phyloP scores from a whole-genome alignment of 2,329 filamentous ascomycete genomes.

The Diaporthe aspalathi region DNA sequence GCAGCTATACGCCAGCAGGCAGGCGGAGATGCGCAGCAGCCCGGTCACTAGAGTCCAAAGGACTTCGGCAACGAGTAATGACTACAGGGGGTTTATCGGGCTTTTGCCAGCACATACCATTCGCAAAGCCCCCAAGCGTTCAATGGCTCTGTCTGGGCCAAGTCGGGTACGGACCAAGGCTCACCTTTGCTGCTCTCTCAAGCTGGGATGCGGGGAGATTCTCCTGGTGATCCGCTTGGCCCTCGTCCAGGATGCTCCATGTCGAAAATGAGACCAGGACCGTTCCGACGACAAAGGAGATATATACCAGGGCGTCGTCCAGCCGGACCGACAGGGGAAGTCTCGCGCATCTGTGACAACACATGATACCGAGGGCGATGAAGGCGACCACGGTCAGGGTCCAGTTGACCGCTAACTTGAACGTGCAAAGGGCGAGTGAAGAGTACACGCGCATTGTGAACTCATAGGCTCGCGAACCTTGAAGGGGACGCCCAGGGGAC shows the following conservation, averaged over 20 bases:
- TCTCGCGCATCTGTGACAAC: too few relatives aligned
- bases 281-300: background rate
- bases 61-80: constrained; percentile 6
- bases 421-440: constrained; percentile 20
- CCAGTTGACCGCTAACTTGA: constrained; percentile 31
- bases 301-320: background rate
- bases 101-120: too few relatives aligned
- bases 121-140: too few relatives aligned
- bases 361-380: background rate
- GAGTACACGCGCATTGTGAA: background rate
- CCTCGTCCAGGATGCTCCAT: constrained; percentile 26
- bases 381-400: constrained; percentile 27
- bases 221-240: constrained; percentile 25
- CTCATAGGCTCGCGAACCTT: too few relatives aligned
- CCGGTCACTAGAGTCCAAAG: constrained; percentile 22
- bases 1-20: background rate
- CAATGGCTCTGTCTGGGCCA: too few relatives aligned
- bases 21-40: background rate
- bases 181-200: constrained; percentile 26
- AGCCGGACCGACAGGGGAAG: too few relatives aligned
- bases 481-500: too few relatives aligned
- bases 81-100: background rate
- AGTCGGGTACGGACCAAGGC: too few relatives aligned
- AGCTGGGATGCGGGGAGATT: background rate
- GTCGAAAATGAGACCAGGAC: background rate